Base-by-base conservation (phyloP, 305 asterid genomes). In the Ilex paraguariensis region DNA sequence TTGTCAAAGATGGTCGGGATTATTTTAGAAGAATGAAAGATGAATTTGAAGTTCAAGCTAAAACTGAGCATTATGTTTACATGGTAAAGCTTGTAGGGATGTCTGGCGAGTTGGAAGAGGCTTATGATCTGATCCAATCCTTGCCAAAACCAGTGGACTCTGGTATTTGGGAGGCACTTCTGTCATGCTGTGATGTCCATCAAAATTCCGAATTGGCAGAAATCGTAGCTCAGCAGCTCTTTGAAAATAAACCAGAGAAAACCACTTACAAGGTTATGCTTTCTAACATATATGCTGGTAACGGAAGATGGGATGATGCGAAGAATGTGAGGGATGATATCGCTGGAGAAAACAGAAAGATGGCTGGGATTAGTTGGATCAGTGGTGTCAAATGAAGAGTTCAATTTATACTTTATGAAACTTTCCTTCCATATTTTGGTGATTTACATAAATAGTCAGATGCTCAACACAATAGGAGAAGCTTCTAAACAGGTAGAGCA, bases 71-170 rank as follows among this genome's bases (percentile, higher is more conserved):
- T 75, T 69, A 71, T 67, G 82, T 91, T 63, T 74, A 85, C 82
- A 82, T 85, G 85, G 91, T 89, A 68, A 91, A 85, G 84, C 87
- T 91, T 79, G 86, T 91, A 17, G 98, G 98, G 46, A 87, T 78
- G 90, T 75, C 76, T 66, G 95, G 93, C 42, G 83, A 82, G 66
- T 44, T 79, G 64, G 73, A 66, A 48, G 88, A 83, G 79, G 97
- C 95, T 67, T 81, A 83, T 68, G 75, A 74, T 54, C 78, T 86
- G 57, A 57, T 85, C 48, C 74, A 63, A 39, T 73, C 84, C 7
- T 32, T 82, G 60, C 66, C 66, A 0, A 82, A 67, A 63, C 88
- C 88, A 0, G 86, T 78, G 63, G 70, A 80, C 65, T 65, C 77
- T 3, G 78, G 87, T 66, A 56, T 91, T 50, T 86, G 94, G 95